Evolutionary conservation across 2,329 filamentous ascomycete genomes (phyloP).

Genomic region (Lasiodiplodia gonubiensis): DNA sequence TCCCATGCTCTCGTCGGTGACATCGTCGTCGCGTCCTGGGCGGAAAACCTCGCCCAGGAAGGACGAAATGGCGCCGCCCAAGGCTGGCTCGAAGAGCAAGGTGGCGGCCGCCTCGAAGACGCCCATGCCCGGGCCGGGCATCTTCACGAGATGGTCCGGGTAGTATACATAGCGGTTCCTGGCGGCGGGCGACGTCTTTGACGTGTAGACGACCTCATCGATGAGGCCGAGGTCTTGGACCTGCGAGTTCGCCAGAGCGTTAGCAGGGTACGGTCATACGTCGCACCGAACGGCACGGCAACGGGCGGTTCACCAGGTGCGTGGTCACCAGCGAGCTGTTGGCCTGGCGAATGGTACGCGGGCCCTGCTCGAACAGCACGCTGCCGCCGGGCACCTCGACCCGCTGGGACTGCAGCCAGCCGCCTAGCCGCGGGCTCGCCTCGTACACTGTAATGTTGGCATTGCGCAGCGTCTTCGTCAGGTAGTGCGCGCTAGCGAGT

Average conservation of each 20-base stretch:
- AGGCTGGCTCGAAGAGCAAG: slow-evolving; percentile 61
- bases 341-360: slow-evolving; percentile 72
- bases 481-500: slow-evolving; percentile 67
- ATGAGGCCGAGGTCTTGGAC: slow-evolving; percentile 58
- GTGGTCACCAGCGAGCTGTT: slow-evolving; percentile 69
- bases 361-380: slow-evolving; percentile 82
- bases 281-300: slow-evolving; percentile 1
- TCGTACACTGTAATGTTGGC: slow-evolving; percentile 84
- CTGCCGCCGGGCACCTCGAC: slow-evolving; percentile 65
- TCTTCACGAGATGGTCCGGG: slow-evolving; percentile 74
- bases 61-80: slow-evolving; percentile 51
- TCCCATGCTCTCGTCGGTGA: slow-evolving; percentile 73
- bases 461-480: slow-evolving; percentile 70
- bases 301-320: slow-evolving; percentile 64
- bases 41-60: slow-evolving; percentile 43
- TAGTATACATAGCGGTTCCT: slow-evolving; percentile 84
- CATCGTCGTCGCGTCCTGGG: slow-evolving; percentile 35
- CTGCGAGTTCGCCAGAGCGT: neutral
- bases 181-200: slow-evolving; percentile 57
- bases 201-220: slow-evolving; percentile 62
- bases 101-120: slow-evolving; percentile 37
- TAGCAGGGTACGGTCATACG: neutral
- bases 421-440: slow-evolving; percentile 70
- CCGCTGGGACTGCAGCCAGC: slow-evolving; percentile 77
- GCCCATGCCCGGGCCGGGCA: slow-evolving; percentile 52